Base-by-base conservation (phyloP, 495 filamentous ascomycete species). In the Podospora pseudoanserina region DNA sequence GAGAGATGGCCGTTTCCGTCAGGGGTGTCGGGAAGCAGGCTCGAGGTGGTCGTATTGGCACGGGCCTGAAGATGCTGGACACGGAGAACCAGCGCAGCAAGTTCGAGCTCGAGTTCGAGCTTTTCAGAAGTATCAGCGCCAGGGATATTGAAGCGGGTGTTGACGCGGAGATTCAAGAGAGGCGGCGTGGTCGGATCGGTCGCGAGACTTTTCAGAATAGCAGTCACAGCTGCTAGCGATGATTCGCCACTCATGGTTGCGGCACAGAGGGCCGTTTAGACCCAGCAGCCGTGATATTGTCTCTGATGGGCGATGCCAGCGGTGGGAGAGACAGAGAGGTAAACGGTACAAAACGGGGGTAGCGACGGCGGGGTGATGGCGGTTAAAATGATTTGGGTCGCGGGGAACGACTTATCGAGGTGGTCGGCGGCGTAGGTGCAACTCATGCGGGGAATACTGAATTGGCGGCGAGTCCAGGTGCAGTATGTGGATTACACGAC, bases 41-140 rank as follows among this genome's bases (percentile, higher is more conserved):
- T 83, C 39, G 81, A 77, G 68, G 81, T 83, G 65, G 85, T 77
- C 75, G 84, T 84, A 68, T 70, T 85, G 75, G 88, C 86, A 79
- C 87, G 85, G 69, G 81, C 83, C 80, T 93, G 90, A 65, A 94
- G 83, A 67, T 85, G 84, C 71, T 90, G 87, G 63, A 94, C 82
- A 59, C 91, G 81, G 66, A 86, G 81, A 63, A 87, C 83, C 66
- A 94, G 83, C 65, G 88, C 86, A 65, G 87, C 85, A 62, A 94
- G 84, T 75, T 92, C 91, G 66, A 81, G 81, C 78, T 93, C 91
- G 60, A 94, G 85, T 59, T 83, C 82, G 68, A 81, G 79, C 79
- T 94, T 94, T 60, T 88, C 85, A 65, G 84, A 72, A 68, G 79
- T 88, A 49, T 84, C 75, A 44, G 82, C 81, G 67, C 91, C 91